Evolutionary conservation across 495 filamentous ascomycete genomes (phyloP).

Genomic region (Durotheca rogersii): DNA sequence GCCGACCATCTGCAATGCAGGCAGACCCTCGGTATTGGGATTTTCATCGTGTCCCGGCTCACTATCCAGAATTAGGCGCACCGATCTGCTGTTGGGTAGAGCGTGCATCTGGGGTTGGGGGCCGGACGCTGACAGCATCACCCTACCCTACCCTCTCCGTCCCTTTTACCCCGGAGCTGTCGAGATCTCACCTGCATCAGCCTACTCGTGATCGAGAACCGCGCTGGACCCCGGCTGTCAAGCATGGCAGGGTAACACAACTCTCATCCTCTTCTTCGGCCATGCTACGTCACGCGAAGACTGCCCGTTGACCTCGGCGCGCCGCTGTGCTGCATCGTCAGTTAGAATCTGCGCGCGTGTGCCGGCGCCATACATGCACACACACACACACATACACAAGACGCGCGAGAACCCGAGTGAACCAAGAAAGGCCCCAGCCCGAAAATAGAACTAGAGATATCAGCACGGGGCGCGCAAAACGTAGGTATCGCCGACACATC

Average conservation of each 20-base stretch:
- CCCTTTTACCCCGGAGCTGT: too few relatives aligned
- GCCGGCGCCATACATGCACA: too few relatives aligned
- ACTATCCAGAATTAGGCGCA: slow-evolving; percentile 25
- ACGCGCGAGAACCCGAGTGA: background rate
- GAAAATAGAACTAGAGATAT: slow-evolving; percentile 5
- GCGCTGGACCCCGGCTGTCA: too few relatives aligned
- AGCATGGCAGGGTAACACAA: too few relatives aligned
- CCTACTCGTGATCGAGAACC: too few relatives aligned
- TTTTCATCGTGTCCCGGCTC: background rate
- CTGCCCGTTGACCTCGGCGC: slow-evolving; percentile 1
- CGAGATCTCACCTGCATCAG: too few relatives aligned
- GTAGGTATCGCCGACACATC: too few relatives aligned
- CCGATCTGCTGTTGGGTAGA: background rate
- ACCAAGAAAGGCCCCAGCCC: background rate
- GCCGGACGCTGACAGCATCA: background rate
- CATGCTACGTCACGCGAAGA: too few relatives aligned
- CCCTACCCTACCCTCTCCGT: background rate
- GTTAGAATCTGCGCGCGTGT: too few relatives aligned
- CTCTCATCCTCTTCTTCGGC: too few relatives aligned
- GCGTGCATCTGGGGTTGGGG: slow-evolving; percentile 17
- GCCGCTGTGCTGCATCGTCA: background rate
- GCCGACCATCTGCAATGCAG: slow-evolving; percentile 15
- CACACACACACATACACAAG: slow-evolving; percentile 5
- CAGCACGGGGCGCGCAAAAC: background rate
- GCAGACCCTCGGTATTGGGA: slow-evolving; percentile 23